Conservation (phyloP, 2,329 filamentous ascomycete genomes). For the Colletotrichum limetticola region DNA sequence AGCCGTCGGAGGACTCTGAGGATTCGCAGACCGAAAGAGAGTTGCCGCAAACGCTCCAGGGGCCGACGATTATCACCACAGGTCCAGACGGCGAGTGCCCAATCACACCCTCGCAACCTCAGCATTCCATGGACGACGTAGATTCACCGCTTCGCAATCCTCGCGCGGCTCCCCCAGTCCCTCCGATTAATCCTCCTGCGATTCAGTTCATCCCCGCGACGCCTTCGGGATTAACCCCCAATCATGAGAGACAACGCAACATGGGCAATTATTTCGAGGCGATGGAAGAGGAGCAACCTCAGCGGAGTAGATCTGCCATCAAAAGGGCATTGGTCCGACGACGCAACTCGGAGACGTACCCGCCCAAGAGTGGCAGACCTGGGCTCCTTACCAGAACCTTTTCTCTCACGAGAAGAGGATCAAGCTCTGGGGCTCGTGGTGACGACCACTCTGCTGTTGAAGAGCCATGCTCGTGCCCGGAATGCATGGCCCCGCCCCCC, state of each 20-base stretch:
- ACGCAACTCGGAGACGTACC: slow-evolving; percentile 55
- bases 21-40: slow-evolving; percentile 42
- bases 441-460: slow-evolving; percentile 43
- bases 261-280: slow-evolving; percentile 66
- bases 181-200: slow-evolving; percentile 58
- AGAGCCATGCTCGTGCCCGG: slow-evolving; percentile 53
- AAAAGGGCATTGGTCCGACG: slow-evolving; percentile 64
- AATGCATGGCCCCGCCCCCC: slow-evolving; percentile 56
- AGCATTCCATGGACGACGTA: slow-evolving; percentile 61
- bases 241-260: slow-evolving; percentile 61
- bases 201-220: slow-evolving; percentile 73
- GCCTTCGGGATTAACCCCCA: slow-evolving; percentile 68
- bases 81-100: slow-evolving; percentile 52
- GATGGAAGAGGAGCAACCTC: slow-evolving; percentile 53
- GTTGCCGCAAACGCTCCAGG: slow-evolving; percentile 39
- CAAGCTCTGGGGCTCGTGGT: slow-evolving; percentile 14
- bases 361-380: slow-evolving; percentile 49
- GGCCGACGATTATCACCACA: slow-evolving; percentile 51
- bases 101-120: slow-evolving; percentile 63
- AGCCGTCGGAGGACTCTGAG: slow-evolving; percentile 58
- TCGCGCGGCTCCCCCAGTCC: slow-evolving; percentile 61
- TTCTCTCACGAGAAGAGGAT: slow-evolving; percentile 59
- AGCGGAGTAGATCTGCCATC: slow-evolving; percentile 61
- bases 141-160: slow-evolving; percentile 73
- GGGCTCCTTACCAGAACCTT: slow-evolving; percentile 61